Conservation (phyloP, 257 asterid species). For the Solanum chiquidenum region DNA sequence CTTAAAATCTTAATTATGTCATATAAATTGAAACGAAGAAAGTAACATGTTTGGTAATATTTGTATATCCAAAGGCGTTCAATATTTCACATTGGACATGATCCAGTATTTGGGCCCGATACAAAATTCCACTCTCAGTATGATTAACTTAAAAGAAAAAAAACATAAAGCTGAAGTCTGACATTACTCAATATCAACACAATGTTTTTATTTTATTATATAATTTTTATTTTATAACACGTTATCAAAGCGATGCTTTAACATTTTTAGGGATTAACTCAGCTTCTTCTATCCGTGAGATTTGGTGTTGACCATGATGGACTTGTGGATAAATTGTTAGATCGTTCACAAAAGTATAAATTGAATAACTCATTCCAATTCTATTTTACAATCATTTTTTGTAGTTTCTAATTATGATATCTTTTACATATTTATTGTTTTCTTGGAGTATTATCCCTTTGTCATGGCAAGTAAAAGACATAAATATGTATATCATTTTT, state of each 20-base stretch:
- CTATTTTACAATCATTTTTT: neutral
- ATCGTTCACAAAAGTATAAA: neutral
- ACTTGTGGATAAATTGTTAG: neutral
- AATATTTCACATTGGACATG: neutral
- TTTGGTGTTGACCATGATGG: neutral
- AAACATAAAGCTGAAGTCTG: neutral
- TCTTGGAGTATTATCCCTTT: neutral
- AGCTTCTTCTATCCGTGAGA: neutral
- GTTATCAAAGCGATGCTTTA: too few species aligned
- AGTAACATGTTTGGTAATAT: too few species aligned
- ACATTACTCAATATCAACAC: neutral
- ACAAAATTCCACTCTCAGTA: neutral
- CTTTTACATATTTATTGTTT: neutral
- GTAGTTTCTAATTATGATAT: neutral
- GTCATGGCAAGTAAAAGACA: too few species aligned
- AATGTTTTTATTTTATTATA: too few species aligned
- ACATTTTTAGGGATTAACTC: too few species aligned
- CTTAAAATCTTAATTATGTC: neutral
- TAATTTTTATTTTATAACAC: too few species aligned
- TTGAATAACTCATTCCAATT: neutral
- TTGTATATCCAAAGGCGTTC: neutral
- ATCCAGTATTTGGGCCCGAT: neutral
- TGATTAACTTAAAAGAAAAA: neutral
- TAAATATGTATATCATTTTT: too few species aligned
- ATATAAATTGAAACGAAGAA: neutral